Base-by-base conservation (phyloP, 768 basidiomycete genomes). In the Trametes cubensis region DNA sequence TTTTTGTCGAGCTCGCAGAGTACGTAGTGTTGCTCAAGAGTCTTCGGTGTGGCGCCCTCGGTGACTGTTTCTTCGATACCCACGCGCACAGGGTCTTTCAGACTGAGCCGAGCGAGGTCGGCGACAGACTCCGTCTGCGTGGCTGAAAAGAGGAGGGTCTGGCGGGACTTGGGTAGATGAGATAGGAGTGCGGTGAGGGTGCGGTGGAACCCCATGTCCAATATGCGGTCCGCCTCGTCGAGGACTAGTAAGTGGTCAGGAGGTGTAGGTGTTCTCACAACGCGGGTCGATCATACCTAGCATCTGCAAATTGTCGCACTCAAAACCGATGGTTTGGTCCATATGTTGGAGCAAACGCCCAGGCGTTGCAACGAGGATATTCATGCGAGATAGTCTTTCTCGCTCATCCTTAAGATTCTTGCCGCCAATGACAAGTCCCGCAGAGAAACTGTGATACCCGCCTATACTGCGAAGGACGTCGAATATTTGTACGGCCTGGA, bases 301-400 rank as follows among this genome's bases (percentile, higher is more conserved):
- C 34, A 95, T 71, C 73, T 98, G 95, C n/a, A 99, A 77, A 70
- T 94, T 93, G 65, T 90, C 88, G 26, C 87, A 86, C 60, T 95
- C 94, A 65, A 99, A 97, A 0, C 95, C 95, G 56, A 95, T 84
- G 3, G 97, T 98, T 74, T 98, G 95, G 72, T 98, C 97, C 89
- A 99, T 91, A 73, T 99, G 97, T 69, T 99, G 97, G 47, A 99
- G 78, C 45, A 99, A 79, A 47, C 96, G 83, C 25, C 96, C 96
- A 5, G 96, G 96, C 4, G 96, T 98, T 2, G 96, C 96, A 17
- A 99, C 92, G n/a, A 99, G 83, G 60, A 99, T 97, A 69, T 99
- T 99, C 95, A 98, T 98, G 44, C 92, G 83, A 11, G 88, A 82
- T 45, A 99, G 75, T 7, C 96, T 82, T 21, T 95, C 95, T 40